Percentiles rank a stretch among this genome's conserved stretches.
Evolutionary conservation across 768 basidiomycete species (phyloP).

Genomic region (Ramaria rubella): DNA sequence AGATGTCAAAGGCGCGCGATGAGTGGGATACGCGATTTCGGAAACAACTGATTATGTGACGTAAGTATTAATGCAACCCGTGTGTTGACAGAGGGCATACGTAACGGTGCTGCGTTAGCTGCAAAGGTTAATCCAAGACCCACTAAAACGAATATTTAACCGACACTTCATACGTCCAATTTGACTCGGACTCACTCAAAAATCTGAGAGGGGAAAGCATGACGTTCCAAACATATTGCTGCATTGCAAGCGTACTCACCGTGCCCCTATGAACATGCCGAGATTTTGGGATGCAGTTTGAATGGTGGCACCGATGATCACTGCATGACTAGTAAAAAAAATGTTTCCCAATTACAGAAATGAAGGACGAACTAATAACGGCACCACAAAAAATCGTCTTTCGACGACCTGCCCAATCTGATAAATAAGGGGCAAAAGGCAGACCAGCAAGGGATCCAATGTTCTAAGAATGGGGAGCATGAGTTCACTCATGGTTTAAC

Average conservation of each 20-base stretch:
- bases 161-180: not conserved
- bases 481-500: not conserved
- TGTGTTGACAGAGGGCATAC: not conserved
- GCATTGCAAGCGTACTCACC: not conserved
- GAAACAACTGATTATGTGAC: constrained; percentile 52
- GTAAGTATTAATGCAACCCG: not conserved
- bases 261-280: constrained; percentile 10
- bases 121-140: constrained; percentile 75
- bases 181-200: not conserved
- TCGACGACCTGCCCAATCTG: constrained; percentile 46
- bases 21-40: constrained; percentile 78
- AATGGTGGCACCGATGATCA: constrained; percentile 9
- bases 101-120: constrained; percentile 25
- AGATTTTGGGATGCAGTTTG: constrained; percentile 10
- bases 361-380: constrained; percentile 17
- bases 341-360: not conserved
- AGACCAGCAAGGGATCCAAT: constrained; percentile 50
- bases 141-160: constrained; percentile 26
- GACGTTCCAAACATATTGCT: not conserved
- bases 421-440: constrained; percentile 45
- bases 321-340: not conserved
- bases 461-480: not conserved
- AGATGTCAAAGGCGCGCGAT: constrained; percentile 74
- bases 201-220: not conserved
- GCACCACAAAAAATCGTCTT: constrained; percentile 47